Base-by-base conservation (phyloP, 192 early-diverging fungal species). In the Coemansia sp. region DNA sequence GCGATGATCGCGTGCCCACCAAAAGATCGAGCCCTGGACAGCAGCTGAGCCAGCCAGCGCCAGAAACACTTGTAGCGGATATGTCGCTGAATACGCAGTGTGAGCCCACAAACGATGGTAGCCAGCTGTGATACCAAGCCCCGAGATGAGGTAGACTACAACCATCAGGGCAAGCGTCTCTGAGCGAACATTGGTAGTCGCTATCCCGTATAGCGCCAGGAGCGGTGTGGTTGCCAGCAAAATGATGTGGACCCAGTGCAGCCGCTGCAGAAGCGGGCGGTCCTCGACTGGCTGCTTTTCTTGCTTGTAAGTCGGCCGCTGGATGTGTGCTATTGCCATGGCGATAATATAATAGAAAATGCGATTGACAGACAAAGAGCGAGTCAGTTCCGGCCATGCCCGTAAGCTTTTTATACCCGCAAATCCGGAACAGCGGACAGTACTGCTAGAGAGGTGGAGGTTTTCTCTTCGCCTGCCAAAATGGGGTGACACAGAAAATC, bases 71-170 rank as follows among this genome's bases (percentile, higher is more conserved):
- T 84, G 85, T 58, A 92, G 80, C 6, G 79, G 82, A 22, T 76
- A 80, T 6, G 82, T 82, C 39, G 89, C 91, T 29, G 66, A 83
- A 68, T 93, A 94, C 5, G 90, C 66, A 14, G 89, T 86, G 81
- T 94, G 93, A 19, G 90, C 75, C 90, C 90, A 94, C 45, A 88
- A 76, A 38, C 93, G 88, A 67, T 94, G 93, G 76, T 94, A 92
- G 32, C 92, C 93, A 58, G 91, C 78, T 41, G 72, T 74, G 62
- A 75, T 71, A 15, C 73, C 72, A 22, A 74, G 55, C 7, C 71
- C 76, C 6, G 71, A 57, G 45, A 74, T 50, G 21, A 58, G 45
- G 29, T 72, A 72, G 48, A 62, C 60, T 22, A 38, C 29, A 41
- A 58, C 23, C n/a, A 41, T 60, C 55, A 65, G 62, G 11, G 89